phyloP scores from a whole-genome alignment of 2,329 filamentous ascomycete species.

The Leptosphaerulina australis region DNA sequence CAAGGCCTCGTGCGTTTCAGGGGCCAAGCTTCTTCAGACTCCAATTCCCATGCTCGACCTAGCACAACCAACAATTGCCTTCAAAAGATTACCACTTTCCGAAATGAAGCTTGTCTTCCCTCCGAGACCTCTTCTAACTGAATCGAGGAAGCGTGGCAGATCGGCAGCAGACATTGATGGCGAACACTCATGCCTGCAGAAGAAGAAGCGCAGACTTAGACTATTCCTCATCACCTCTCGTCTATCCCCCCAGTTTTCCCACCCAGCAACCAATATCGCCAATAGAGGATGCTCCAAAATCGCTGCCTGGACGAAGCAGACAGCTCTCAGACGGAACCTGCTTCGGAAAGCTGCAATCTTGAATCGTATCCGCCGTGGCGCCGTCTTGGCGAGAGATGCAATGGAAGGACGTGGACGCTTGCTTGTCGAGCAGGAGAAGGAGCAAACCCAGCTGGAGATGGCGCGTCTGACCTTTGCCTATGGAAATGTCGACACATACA shows the following conservation, averaged over 20 bases:
- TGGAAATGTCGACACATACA: constrained; percentile 42
- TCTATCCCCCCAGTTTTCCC: constrained; percentile 71
- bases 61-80: constrained; percentile 41
- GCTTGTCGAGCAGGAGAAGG: constrained; percentile 39
- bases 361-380: constrained; percentile 62
- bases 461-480: constrained; percentile 40
- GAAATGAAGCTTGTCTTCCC: constrained; percentile 46
- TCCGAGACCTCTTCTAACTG: constrained; percentile 29
- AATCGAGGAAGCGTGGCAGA: constrained; percentile 59
- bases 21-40: neutral
- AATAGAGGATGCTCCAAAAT: constrained; percentile 63
- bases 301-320: constrained; percentile 55
- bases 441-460: constrained; percentile 41
- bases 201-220: constrained; percentile 71
- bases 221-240: constrained; percentile 69
- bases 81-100: constrained; percentile 32
- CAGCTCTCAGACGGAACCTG: constrained; percentile 57
- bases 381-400: constrained; percentile 26
- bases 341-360: constrained; percentile 70
- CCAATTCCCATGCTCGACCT: constrained; percentile 20
- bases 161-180: constrained; percentile 63
- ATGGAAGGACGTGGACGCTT: constrained; percentile 25
- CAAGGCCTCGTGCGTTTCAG: neutral
- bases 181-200: constrained; percentile 56
- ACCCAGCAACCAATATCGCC: constrained; percentile 72